These are phyloP conservation scores for Leishmania lainsoni DNA, from an alignment of 208 protist genomes.

Conservation along the genomic window DNA sequence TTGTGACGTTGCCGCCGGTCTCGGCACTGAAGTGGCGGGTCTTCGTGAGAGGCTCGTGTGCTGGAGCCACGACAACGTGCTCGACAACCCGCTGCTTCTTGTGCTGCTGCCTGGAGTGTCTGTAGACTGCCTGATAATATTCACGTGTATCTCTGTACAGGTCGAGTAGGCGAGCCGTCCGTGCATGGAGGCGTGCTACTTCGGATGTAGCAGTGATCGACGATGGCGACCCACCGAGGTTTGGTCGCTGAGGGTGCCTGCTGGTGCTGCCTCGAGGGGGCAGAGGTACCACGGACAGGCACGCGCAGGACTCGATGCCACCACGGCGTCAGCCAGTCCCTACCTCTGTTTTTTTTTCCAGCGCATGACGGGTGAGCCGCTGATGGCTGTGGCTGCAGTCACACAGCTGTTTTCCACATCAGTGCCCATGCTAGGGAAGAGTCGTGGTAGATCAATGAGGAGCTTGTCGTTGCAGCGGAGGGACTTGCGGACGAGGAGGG, in stretches of 20 bases:
- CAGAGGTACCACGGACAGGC: neutral
- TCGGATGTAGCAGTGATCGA: conserved; percentile 14
- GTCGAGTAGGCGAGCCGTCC: conserved; percentile 17
- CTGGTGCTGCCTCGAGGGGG: neutral
- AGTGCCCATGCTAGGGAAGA: neutral
- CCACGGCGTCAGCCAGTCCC: neutral
- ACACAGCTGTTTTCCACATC: no score
- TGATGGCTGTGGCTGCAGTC: neutral
- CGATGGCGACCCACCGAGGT: no score
- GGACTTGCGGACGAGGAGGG: conserved; percentile 35
- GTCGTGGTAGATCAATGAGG: conserved; percentile 12
- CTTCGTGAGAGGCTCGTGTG: conserved; percentile 22
- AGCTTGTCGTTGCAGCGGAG: conserved; percentile 22
- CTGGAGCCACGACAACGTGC: conserved; percentile 16
- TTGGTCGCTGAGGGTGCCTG: neutral
- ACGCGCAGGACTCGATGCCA: neutral
- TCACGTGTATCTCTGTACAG: conserved; percentile 20
- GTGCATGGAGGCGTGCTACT: conserved; percentile 26
- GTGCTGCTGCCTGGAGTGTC: conserved; percentile 13
- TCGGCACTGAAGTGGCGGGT: conserved; percentile 12
- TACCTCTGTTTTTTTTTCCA: neutral
- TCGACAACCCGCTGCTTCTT: conserved; percentile 18
- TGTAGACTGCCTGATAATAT: conserved; percentile 9
- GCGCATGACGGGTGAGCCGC: conserved; percentile 4
- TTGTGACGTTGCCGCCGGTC: conserved; percentile 2